Evolutionary conservation across 2,329 filamentous ascomycete genomes (phyloP).

Genomic region (Colletotrichum cuscutae): DNA sequence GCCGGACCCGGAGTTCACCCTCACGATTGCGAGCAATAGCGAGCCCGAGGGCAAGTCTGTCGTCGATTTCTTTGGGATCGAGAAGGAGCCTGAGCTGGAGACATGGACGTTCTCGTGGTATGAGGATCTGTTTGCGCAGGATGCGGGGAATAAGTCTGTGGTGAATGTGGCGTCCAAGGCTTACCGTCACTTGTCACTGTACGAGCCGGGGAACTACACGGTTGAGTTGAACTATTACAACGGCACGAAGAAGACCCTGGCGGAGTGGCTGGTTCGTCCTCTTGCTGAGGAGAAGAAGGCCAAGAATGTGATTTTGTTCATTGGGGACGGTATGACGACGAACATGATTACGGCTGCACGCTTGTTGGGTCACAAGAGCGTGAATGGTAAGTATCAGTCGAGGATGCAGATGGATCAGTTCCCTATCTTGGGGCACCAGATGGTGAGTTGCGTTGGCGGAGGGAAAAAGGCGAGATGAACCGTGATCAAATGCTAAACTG

Average conservation of each 20-base stretch:
- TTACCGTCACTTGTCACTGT: slow-evolving; percentile 79
- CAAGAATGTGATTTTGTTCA: slow-evolving; percentile 88
- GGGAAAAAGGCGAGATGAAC: no score
- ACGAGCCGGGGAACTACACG: slow-evolving; percentile 82
- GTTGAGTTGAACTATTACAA: slow-evolving; percentile 82
- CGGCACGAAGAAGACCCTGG: slow-evolving; percentile 71
- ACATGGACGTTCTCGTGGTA: slow-evolving; percentile 86
- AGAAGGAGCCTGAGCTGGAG: slow-evolving; percentile 82
- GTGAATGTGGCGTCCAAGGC: slow-evolving; percentile 85
- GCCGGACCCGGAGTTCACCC: slow-evolving; percentile 79
- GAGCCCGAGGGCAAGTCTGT: slow-evolving; percentile 60
- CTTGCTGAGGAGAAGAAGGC: slow-evolving; percentile 76
- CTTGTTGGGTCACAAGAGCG: slow-evolving; percentile 80
- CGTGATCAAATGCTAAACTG: neutral
- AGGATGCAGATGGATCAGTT: slow-evolving; percentile 83
- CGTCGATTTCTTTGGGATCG: slow-evolving; percentile 74
- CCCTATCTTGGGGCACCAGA: slow-evolving; percentile 84
- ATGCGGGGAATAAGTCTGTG: slow-evolving; percentile 73
- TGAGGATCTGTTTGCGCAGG: slow-evolving; percentile 83
- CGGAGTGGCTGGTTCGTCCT: slow-evolving; percentile 81
- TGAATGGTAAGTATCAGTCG: slow-evolving; percentile 86
- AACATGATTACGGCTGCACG: slow-evolving; percentile 84
- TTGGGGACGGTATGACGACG: slow-evolving; percentile 77
- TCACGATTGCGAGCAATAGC: slow-evolving; percentile 76
- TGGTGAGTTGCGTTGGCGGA: slow-evolving; percentile 63